phyloP scores from a whole-genome alignment of 352 stramenopile genomes.

The Pythium oligandrum region DNA sequence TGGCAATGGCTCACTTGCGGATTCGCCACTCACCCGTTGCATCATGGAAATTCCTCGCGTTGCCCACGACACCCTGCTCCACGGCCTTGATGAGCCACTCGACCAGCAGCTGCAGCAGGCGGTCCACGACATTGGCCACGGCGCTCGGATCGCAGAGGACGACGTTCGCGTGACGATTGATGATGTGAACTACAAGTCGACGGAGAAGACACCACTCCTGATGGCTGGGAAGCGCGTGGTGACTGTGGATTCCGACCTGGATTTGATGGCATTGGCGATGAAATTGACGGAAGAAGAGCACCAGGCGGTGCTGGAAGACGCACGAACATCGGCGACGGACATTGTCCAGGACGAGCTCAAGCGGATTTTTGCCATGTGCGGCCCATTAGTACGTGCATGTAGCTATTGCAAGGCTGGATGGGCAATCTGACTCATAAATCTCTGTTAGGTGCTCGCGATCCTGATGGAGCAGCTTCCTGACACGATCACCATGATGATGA shows the following conservation, averaged over 20 bases:
- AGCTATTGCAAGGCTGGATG: neutral
- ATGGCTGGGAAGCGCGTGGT: slow-evolving; percentile 3
- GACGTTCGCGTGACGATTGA: neutral
- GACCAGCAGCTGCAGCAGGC: neutral
- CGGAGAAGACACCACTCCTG: slow-evolving; percentile 14
- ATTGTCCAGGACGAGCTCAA: slow-evolving; percentile 10
- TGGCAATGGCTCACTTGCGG: no score
- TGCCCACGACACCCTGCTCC: slow-evolving; percentile 19
- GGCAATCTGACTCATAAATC: neutral
- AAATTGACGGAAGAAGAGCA: slow-evolving; percentile 6
- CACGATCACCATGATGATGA: slow-evolving; percentile 1
- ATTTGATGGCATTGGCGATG: slow-evolving; percentile 7
- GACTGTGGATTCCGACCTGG: slow-evolving; percentile 5
- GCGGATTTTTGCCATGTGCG: neutral
- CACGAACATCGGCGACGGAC: neutral
- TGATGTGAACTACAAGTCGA: neutral
- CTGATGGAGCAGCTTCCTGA: neutral
- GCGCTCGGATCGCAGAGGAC: neutral
- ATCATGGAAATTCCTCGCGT: slow-evolving; percentile 18
- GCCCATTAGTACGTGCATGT: neutral
- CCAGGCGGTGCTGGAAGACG: slow-evolving; percentile 1
- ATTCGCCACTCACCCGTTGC: no score
- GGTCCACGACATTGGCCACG: slow-evolving; percentile 3
- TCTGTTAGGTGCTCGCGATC: slow-evolving; percentile 1
- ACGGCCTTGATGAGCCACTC: slow-evolving; percentile 18